These are phyloP conservation scores for Rosa rugosa DNA, from an alignment of 306 rosid genomes.

Conservation along the genomic window DNA sequence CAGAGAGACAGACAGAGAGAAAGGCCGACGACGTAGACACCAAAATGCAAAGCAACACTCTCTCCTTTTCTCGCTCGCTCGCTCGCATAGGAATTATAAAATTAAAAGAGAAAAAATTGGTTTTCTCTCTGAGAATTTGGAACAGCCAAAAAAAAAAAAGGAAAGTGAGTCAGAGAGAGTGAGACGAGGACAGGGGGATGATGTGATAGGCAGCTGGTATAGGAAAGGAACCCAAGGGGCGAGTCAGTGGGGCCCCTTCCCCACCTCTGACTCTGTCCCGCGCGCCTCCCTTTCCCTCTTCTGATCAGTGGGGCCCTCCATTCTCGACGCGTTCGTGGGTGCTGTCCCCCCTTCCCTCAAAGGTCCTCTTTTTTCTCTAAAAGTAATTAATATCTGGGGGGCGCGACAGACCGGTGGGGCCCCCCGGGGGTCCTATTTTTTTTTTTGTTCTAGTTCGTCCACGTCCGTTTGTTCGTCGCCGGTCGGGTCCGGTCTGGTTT, in stretches of 20 bases:
- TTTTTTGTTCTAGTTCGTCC: not conserved
- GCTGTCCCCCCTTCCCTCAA: not conserved
- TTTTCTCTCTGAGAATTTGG: not conserved
- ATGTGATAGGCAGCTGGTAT: slow-evolving; percentile 5
- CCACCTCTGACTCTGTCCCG: not conserved
- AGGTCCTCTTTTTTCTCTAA: not conserved
- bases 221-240: not conserved
- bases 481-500: slow-evolving; percentile 32
- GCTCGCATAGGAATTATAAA: not conserved
- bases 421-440: not conserved
- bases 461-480: not conserved
- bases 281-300: not conserved
- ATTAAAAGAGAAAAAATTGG: not conserved
- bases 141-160: not conserved
- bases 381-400: not conserved
- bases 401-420: not conserved
- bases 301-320: not conserved
- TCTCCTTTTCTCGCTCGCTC: not conserved
- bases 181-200: slow-evolving; percentile 16
- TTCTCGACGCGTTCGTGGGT: not conserved
- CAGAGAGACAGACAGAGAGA: no score
- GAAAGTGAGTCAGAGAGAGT: slow-evolving; percentile 14
- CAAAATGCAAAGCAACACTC: slow-evolving; percentile 9
- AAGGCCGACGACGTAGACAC: not conserved
- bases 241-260: not conserved